Evolutionary conservation across 2,329 filamentous ascomycete species (phyloP).

Genomic region (Neofusicoccum sp.): DNA sequence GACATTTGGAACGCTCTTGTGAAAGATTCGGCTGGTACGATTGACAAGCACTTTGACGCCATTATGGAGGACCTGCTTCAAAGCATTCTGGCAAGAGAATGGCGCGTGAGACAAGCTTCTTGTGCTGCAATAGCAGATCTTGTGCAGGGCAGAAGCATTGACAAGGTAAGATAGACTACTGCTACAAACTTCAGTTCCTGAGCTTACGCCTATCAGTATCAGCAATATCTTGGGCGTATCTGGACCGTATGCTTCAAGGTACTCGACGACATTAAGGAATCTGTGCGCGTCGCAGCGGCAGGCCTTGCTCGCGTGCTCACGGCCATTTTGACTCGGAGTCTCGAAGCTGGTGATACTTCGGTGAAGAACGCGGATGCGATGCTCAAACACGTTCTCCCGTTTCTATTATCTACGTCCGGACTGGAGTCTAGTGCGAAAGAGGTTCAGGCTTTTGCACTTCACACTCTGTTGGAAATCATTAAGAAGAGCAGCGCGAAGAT

Average conservation of each 20-base stretch:
- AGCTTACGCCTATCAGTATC: slow-evolving; percentile 57
- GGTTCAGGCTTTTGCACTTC: slow-evolving; percentile 75
- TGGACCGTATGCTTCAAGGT: slow-evolving; percentile 87
- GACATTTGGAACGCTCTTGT: slow-evolving; percentile 97
- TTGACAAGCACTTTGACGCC: slow-evolving; percentile 79
- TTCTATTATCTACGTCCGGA: slow-evolving; percentile 83
- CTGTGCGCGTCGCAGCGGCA: slow-evolving; percentile 77
- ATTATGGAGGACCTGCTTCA: slow-evolving; percentile 86
- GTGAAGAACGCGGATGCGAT: slow-evolving; percentile 69
- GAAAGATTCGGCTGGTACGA: slow-evolving; percentile 74
- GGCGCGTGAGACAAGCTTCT: slow-evolving; percentile 88
- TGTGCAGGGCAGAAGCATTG: slow-evolving; percentile 69
- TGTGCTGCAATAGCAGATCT: slow-evolving; percentile 88
- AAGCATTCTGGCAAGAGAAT: slow-evolving; percentile 86
- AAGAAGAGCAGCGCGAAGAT: slow-evolving; percentile 79
- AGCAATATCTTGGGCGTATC: slow-evolving; percentile 78
- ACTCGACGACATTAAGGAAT: slow-evolving; percentile 92
- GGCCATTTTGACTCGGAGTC: slow-evolving; percentile 77
- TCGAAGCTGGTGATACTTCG: slow-evolving; percentile 72
- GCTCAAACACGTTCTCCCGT: slow-evolving; percentile 84
- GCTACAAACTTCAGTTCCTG: neutral
- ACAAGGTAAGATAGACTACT: slow-evolving; percentile 33
- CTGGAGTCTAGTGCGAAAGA: slow-evolving; percentile 87
- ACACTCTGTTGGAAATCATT: slow-evolving; percentile 81
- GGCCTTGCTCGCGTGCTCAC: slow-evolving; percentile 81